Conservation (phyloP, 176 grass and related monocot species). For the Paspalum vaginatum region DNA sequence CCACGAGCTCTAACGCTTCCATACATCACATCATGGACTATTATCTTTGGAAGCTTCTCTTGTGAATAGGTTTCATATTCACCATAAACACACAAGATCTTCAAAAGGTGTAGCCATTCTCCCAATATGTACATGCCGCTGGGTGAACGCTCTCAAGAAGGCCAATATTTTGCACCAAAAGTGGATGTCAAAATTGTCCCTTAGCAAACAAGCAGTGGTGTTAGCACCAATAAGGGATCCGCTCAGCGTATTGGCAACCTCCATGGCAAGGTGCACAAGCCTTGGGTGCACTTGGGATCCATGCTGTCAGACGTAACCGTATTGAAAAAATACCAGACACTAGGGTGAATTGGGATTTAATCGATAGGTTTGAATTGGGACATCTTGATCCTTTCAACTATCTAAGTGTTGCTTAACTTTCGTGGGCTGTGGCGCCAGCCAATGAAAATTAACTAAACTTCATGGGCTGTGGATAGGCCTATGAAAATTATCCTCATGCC, state of each 20-base stretch:
- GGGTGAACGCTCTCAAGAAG: background rate
- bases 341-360: no score
- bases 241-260: background rate
- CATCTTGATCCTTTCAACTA: no score
- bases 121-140: background rate
- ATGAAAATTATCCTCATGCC: no score
- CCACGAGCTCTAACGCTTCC: background rate
- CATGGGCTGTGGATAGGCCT: no score
- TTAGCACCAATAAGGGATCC: background rate
- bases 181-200: background rate
- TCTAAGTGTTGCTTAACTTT: no score
- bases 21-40: accelerated
- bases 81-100: background rate
- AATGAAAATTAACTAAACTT: no score
- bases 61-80: background rate
- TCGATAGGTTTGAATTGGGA: no score
- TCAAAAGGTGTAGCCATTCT: background rate
- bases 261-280: background rate
- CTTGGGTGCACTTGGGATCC: background rate
- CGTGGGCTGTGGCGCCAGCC: no score
- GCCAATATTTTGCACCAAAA: background rate
- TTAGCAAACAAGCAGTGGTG: background rate
- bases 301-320: background rate
- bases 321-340: conserved; percentile 30
- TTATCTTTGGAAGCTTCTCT: background rate